Evolutionary conservation across 495 filamentous ascomycete genomes (phyloP), one percentile per base, ranked within the genome.

Genomic region (Penicillium desertorum): DNA sequence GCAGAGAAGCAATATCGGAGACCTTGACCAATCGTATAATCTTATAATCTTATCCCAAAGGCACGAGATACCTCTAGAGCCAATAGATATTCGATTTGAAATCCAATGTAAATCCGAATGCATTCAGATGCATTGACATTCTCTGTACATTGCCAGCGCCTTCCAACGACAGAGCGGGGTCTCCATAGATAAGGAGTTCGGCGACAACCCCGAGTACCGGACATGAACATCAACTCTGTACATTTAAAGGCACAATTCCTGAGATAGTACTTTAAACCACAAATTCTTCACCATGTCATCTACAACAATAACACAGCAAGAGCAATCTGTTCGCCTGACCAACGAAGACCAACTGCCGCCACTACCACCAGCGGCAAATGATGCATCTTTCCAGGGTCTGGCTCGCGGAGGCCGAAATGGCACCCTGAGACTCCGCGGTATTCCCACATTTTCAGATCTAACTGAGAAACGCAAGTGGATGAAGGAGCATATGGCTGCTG

Each of bases 401-500:
- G 76, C 74, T 16, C 76, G 76, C 14, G 76, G 76, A 10, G 62
- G 71, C 45, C 70, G 73, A 14, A 60, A 66, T 20, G 76, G 72
- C 12, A 72, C 69, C 11, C 64, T 82, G 49, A 81, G 79, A 60
- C 74, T 84, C 17, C 71, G 71, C 12, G 77, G 75, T 5, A 83
- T 83, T 51, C 86, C 86, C 30, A 81, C 79, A 45, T 86, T 87
- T 61, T 74, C 80, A 9, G 80, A 78, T 34, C 71, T 78, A 1
- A 77, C 84, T 41, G 82, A 82, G 39, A 80, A 88, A 66, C 79
- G 88, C 19, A 65, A 85, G 56, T 88, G 85, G 76, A 79, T 87
- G 59, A 90, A 87, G 59, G 83, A 88, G 64, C 85, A 86, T 53
- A 83, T 89, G 66, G 86, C 86, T 0, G 85, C 84, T 53, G 87